These are phyloP conservation scores for Patellifolia procumbens DNA, from an alignment of 179 eudicot genomes.

Conservation along the genomic window DNA sequence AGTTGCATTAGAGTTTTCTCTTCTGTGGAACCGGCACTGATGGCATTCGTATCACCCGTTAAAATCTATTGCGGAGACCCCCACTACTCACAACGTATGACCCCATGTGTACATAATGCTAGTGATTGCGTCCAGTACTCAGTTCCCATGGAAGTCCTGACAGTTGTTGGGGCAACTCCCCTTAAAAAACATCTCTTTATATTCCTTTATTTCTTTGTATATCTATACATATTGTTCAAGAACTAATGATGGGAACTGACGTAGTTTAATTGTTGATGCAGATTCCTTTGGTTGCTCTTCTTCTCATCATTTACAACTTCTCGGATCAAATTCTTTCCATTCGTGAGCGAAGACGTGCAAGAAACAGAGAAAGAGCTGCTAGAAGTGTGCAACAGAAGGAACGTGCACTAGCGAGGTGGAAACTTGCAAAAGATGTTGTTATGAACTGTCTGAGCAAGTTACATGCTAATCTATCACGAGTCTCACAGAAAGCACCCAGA, in stretches of 20 bases:
- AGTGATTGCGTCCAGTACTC: background rate
- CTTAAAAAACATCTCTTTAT: background rate
- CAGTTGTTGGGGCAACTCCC: background rate
- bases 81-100: too few species aligned
- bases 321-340: constrained; percentile 75
- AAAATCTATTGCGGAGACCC: too few species aligned
- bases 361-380: constrained; percentile 76
- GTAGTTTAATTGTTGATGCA: constrained; percentile 33
- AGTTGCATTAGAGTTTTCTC: background rate
- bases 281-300: constrained; percentile 75
- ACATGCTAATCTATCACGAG: constrained; percentile 58
- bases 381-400: constrained; percentile 56
- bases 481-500: constrained; percentile 49
- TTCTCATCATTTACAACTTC: constrained; percentile 80
- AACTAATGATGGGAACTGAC: constrained; percentile 1
- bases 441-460: constrained; percentile 53
- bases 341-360: constrained; percentile 77
- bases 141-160: background rate
- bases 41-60: background rate
- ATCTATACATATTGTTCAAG: background rate
- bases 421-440: constrained; percentile 69
- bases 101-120: too few species aligned
- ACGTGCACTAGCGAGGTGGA: constrained; percentile 66
- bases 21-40: background rate
- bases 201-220: background rate